Evolutionary conservation across 371 early-diverging fungal species (phyloP).

Genomic region (Rhizomucor miehei): DNA sequence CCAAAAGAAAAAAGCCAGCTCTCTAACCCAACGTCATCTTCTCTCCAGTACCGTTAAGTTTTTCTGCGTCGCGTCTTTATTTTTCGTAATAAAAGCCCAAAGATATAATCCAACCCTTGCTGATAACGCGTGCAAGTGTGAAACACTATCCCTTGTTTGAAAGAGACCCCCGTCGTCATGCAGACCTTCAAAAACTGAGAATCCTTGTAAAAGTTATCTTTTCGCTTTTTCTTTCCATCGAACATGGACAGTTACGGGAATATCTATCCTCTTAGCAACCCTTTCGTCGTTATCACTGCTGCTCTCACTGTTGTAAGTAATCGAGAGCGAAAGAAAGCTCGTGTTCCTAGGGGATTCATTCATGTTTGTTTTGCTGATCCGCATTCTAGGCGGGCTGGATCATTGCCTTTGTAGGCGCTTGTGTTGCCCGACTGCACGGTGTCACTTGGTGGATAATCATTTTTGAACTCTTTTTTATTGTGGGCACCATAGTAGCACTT

Average conservation of each 20-base stretch:
- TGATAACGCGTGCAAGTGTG: not conserved
- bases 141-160: slow-evolving; percentile 3
- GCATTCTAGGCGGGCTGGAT: slow-evolving; percentile 59
- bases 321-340: not conserved
- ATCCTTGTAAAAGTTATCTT: not conserved
- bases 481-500: slow-evolving; percentile 35
- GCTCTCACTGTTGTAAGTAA: slow-evolving; percentile 19
- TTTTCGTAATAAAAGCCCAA: not conserved
- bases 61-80: not conserved
- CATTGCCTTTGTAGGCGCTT: slow-evolving; percentile 63
- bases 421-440: slow-evolving; percentile 42
- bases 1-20: no score
- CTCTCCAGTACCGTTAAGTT: slow-evolving; percentile 20
- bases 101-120: not conserved
- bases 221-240: slow-evolving; percentile 4
- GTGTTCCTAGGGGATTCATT: no score
- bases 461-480: slow-evolving; percentile 54
- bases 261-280: slow-evolving; percentile 19
- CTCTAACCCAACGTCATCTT: not conserved
- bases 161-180: slow-evolving; percentile 2
- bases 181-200: not conserved
- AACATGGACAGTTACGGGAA: slow-evolving; percentile 18
- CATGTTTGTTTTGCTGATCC: not conserved
- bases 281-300: slow-evolving; percentile 15
- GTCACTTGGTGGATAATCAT: slow-evolving; percentile 62